Percentiles rank a stretch among this genome's conserved stretches.
phyloP scores from a whole-genome alignment of 352 stramenopile species.

The Phytophthora crassamura region DNA sequence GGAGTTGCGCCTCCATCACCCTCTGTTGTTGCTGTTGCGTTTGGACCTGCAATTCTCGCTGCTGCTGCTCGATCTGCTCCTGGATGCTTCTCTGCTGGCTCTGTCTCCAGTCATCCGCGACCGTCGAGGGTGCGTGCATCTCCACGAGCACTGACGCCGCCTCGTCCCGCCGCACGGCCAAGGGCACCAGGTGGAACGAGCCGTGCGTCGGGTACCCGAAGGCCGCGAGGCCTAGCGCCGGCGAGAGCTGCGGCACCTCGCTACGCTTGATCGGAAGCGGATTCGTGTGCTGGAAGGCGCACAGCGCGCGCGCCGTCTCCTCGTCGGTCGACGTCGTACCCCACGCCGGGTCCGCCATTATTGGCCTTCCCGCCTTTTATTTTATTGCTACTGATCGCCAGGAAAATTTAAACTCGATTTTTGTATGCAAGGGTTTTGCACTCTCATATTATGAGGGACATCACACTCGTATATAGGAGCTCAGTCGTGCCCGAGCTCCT shows the following conservation, averaged over 20 bases:
- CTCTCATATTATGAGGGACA: too few species aligned
- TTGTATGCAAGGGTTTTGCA: not conserved
- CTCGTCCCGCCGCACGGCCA: constrained; percentile 10
- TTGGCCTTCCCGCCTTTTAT: constrained; percentile 5
- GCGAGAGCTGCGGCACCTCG: constrained; percentile 16
- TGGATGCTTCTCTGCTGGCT: constrained; percentile 34
- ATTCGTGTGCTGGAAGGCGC: constrained; percentile 26
- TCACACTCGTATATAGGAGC: too few species aligned
- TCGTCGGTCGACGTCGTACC: constrained; percentile 31
- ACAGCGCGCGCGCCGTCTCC: constrained; percentile 35
- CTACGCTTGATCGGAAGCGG: constrained; percentile 8
- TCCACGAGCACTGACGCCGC: constrained; percentile 15
- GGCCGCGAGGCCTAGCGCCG: not conserved
- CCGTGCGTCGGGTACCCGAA: constrained; percentile 16
- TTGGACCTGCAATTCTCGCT: constrained; percentile 13
- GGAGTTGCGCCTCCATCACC: constrained; percentile 11
- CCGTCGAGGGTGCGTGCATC: constrained; percentile 20
- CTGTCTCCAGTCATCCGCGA: constrained; percentile 27
- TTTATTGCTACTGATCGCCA: constrained; percentile 4
- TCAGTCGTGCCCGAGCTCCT: constrained; percentile 58
- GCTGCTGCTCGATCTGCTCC: constrained; percentile 28
- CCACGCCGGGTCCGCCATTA: constrained; percentile 43
- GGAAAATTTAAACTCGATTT: too few species aligned
- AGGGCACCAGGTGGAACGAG: constrained; percentile 15
- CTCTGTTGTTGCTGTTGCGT: constrained; percentile 29